Base-by-base conservation (phyloP, 129 eudicot genomes). In the Escallonia herrerae region DNA sequence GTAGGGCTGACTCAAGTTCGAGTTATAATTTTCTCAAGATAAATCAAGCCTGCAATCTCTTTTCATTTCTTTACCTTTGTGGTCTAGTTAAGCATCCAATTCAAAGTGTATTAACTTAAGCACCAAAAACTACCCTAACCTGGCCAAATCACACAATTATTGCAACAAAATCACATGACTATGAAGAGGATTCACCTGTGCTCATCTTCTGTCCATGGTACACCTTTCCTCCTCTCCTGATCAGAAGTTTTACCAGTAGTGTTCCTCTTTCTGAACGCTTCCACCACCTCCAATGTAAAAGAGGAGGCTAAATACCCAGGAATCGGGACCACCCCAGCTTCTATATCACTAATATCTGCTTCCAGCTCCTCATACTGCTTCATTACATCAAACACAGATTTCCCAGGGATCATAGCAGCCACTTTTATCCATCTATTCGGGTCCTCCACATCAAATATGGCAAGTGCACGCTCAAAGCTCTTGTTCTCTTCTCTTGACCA, bases 401-500 rank as follows among this genome's bases (percentile, higher is more conserved):
- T 91, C 53, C 98, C 98, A 6, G 98, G 97, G 40, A 90, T 80
- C 81, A 87, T 64, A 9, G 69, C 80, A 39, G 96, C 96, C 7
- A 91, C 83, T 62, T 77, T 83, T 39, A 64, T 62, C 98, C 98
- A 91, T 49, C 96, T 72, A 64, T 87, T 81, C 12, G 96, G 98
- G 51, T 89, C 83, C 56, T 79, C 87, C 10, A 80, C 85, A 62
- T 88, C 96, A 41, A 76, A 77, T 14, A 87, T 75, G 44, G 91
- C 96, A 9, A 91, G 80, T 59, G 96, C 98, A 63, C 84, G 79
- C 70, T 91, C 98, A 62, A 91, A 91, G 75, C 65, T 69, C 63
- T 83, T 91, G 87, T 91, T 91, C 77, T 91, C 96, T 72, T 87
- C 98, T 40, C 69, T 70, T 0, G 95, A 87, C 98, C 98, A 91